Evolutionary conservation across 192 early-diverging fungal species (phyloP), one percentile per base, ranked within the genome.

Genomic region (Entrophospora sp.): DNA sequence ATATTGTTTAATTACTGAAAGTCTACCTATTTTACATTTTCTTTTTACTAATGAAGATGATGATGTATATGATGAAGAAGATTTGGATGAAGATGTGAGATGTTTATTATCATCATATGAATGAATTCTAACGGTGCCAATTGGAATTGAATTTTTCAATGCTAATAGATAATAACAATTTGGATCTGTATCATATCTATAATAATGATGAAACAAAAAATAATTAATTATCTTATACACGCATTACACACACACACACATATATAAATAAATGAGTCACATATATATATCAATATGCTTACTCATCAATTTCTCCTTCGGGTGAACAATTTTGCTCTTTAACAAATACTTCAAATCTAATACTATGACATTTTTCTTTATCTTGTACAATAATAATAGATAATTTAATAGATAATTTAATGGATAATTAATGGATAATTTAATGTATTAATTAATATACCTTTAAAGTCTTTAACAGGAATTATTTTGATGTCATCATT

Each of bases 301-400:
- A 61, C 59, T 61, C 59, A 31, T 61, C 59, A 30, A 61, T 28
- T 44, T 61, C 59, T 7, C 30, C 12, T 16, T 42, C 59, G 10
- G 20, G 4, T 31, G 37, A 10, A 44, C 3, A 44, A 0, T 31
- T 30, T 42, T 61, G 59, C 18, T 61, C 59, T 30, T 40, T 61
- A 34, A 61, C 59, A 44, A 61, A 61, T 61, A 61, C 13, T 61
- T 61, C 59, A n/a, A 14, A 14, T 14, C 59, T 27, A 9, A 61
- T 27, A 28, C 43, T 40, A 61, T 30, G 12, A 28, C 40, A 61
- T 61, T 61, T 43, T 18, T 42, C 24, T 25, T 18, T 12, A 31
- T 40, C 35, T 40, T 27, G n/a, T n/a, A n/a, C n/a, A n/a, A n/a
- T n/a, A n/a, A n/a, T n/a, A n/a, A n/a, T n/a, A n/a, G n/a, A n/a